Percentiles rank a stretch among this genome's conserved stretches.
Evolutionary conservation across 257 asterid genomes (phyloP).

Genomic region (Solanum pinnatisectum): DNA sequence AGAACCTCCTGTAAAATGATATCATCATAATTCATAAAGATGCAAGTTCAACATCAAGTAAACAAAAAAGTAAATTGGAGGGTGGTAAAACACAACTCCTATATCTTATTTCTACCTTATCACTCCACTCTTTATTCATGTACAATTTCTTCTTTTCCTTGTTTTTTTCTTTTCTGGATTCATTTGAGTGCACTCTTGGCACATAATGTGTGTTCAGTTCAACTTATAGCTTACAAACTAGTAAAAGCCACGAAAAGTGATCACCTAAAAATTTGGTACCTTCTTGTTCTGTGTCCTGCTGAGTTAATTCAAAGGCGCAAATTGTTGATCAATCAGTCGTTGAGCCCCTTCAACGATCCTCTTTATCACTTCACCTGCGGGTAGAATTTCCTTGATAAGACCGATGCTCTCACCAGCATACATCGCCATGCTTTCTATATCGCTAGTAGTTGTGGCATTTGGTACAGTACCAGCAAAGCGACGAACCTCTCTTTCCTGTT

Average conservation of each 20-base stretch:
- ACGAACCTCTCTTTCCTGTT: slow-evolving; percentile 62
- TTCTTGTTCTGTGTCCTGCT: background rate
- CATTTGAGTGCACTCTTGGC: background rate
- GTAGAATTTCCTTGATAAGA: slow-evolving; percentile 53
- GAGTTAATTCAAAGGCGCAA: background rate
- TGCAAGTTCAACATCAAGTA: background rate
- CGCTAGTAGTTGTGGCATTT: slow-evolving; percentile 54
- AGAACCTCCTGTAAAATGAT: background rate
- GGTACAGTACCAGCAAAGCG: slow-evolving; percentile 79
- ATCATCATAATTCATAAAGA: background rate
- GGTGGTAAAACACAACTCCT: background rate
- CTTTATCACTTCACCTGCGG: slow-evolving; percentile 57
- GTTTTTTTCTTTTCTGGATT: background rate
- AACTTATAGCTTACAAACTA: background rate
- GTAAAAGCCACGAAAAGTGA: background rate
- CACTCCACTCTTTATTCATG: background rate
- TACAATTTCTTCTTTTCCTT: background rate
- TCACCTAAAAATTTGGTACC: background rate
- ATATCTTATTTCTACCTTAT: background rate
- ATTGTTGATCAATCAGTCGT: slow-evolving; percentile 35
- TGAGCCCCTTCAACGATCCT: slow-evolving; percentile 61
- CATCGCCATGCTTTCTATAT: slow-evolving; percentile 81
- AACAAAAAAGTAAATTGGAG: background rate
- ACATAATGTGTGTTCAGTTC: background rate
- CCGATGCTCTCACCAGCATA: slow-evolving; percentile 66